Evolutionary conservation across 2,329 filamentous ascomycete species (phyloP).

Genomic region (Sporothrix globosa): DNA sequence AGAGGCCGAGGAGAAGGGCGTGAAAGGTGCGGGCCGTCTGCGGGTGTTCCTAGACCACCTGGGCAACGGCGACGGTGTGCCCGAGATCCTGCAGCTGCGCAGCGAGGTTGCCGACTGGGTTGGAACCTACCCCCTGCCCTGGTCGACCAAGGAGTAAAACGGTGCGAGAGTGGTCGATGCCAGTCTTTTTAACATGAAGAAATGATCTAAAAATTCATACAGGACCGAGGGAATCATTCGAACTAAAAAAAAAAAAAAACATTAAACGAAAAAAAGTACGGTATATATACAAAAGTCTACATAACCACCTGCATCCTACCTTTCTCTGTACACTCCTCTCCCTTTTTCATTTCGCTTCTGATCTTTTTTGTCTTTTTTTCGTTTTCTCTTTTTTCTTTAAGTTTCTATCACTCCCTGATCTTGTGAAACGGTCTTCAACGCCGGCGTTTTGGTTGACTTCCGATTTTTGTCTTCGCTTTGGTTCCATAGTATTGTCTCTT

Average conservation of each 20-base stretch:
- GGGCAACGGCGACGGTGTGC: conserved; percentile 66
- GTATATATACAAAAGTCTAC: neutral
- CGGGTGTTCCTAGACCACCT: conserved; percentile 70
- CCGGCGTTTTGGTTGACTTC: conserved; percentile 27
- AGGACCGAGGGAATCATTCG: neutral
- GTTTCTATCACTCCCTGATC: neutral
- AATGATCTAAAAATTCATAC: conserved; percentile 1
- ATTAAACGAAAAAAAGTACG: conserved; percentile 4
- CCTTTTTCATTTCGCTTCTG: neutral
- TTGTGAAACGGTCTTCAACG: conserved; percentile 25
- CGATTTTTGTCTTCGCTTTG: neutral
- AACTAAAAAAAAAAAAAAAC: neutral
- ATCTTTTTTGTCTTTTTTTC: too few species aligned
- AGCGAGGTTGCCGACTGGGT: conserved; percentile 80
- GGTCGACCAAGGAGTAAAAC: conserved; percentile 50
- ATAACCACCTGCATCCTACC: neutral
- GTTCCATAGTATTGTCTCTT: neutral
- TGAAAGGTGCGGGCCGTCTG: conserved; percentile 67
- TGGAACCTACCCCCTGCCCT: conserved; percentile 71
- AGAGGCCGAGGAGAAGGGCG: conserved; percentile 66
- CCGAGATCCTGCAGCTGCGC: conserved; percentile 72
- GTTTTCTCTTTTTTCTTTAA: neutral
- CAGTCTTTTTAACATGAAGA: neutral
- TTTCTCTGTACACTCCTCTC: neutral
- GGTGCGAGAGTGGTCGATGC: neutral